Base-by-base conservation (phyloP, 192 early-diverging fungal genomes). In the Backusella circina region DNA sequence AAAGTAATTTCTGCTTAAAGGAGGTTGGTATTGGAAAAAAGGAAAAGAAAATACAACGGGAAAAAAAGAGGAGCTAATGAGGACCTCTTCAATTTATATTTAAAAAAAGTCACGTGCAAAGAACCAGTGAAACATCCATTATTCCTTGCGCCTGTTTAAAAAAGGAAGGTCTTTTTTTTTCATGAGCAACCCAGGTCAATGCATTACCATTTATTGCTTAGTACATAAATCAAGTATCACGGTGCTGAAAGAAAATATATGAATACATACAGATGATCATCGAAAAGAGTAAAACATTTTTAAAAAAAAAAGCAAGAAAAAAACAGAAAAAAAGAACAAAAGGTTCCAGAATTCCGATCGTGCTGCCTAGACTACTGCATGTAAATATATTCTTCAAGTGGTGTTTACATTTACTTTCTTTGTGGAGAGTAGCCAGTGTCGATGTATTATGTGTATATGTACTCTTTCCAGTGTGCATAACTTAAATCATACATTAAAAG, bases 21-120 rank as follows among this genome's bases (percentile, higher is more conserved):
- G 51, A 57, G 51, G 51, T 57, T 57, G 51, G 51, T 57, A 57
- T 26, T 57, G 23, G 26, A 61, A 61, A 61, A 61, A 61, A 61
- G 23, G 54, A 61, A 61, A 61, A 61, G 54, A 61, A 61, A 57
- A 57, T 26, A 57, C 51, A 57, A 57, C 51, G 51, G 51, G 51
- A 57, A 57, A 57, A 47, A 57, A 57, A 57, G 51, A 57, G 51
- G 51, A 57, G 51, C 9, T 26, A 57, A 9, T 26, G 23, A 26
- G 23, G 51, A 57, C 12, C 23, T 57, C 23, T 57, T 57, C 26
- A 61, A 9, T 61, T 61, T 61, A 61, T 61, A 61, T 61, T 61
- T 61, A 51, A 61, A 28, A 54, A 61, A 61, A 61, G 54, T 61
- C 54, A 61, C 54, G 23, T 61, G 54, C 26, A 12, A 28, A 12